Evolutionary conservation across 805 yeast genomes (phyloP), one percentile per base, ranked within the genome.

Genomic region (Pachysolen tannophilus): DNA sequence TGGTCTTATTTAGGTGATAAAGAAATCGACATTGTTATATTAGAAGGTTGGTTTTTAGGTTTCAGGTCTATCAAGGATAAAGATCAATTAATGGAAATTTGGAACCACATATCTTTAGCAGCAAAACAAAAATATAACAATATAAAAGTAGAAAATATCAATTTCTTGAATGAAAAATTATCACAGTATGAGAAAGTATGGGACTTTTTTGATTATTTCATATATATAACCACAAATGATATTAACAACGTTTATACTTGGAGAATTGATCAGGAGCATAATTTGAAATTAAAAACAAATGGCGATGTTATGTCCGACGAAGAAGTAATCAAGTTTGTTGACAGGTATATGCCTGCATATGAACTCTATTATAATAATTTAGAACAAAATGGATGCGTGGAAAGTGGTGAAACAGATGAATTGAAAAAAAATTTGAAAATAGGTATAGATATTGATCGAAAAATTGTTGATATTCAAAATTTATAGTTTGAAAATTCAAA

Each of bases 31-130:
- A 69, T 87, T 3, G 67, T 90, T 3, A 55, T 90, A 2, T 65
- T 92, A 27, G 98, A 90, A 58, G 98, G 97, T 4, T 90, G 98
- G 98, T 86, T 88, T 60, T 69, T 76, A 17, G 97, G 97, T 2
- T 90, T 76, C 51, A 42, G 51, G 4, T 65, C 81, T 2, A 44
- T 71, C 14, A 43, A 55, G 1, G 45, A 54, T 19, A 52, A 52
- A 4, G 54, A 52, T 6, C n/a, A n/a, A n/a, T 39, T 67, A 34
- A 34, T 48, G 11, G 18, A 20, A 7, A 46, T 43, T 33, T 63
- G 65, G 62, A 25, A 37, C 1, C 18, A 37, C 6, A n/a, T n/a
- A n/a, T n/a, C n/a, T n/a, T n/a, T n/a, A n/a, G n/a, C n/a, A n/a
- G 41, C 50, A 32, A 29, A 4, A 23, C 40, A 48, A 2, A 51